Evolutionary conservation across 345 rosid species (phyloP).

Genomic region (Luvunga scandens): DNA sequence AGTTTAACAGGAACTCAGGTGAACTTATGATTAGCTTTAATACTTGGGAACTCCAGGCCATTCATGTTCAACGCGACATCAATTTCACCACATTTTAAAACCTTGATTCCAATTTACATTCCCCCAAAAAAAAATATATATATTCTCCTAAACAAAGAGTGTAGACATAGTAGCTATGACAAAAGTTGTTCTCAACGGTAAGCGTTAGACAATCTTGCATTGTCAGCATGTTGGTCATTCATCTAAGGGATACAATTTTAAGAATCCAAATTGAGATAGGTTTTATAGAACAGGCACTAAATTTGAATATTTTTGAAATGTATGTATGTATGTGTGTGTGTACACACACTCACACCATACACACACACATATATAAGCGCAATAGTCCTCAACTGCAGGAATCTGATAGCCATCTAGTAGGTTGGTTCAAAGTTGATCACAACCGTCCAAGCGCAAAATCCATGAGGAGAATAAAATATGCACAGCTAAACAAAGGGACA

Average conservation of each 20-base stretch:
- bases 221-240: background rate
- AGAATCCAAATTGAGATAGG: background rate
- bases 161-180: too few relatives aligned
- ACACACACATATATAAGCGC: background rate
- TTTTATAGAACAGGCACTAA: background rate
- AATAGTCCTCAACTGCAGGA: background rate
- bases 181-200: background rate
- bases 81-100: background rate
- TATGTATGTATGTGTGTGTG: too few relatives aligned
- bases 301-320: background rate
- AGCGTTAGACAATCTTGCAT: background rate
- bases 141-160: too few relatives aligned
- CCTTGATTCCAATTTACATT: background rate
- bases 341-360: too few relatives aligned
- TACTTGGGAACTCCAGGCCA: background rate
- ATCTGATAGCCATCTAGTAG: background rate
- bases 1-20: background rate
- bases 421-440: background rate
- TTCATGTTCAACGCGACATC: background rate
- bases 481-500: background rate
- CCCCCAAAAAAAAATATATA: too few relatives aligned
- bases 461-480: background rate
- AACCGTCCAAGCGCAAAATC: background rate
- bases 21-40: background rate
- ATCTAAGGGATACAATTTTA: background rate